These are phyloP conservation scores for Misopates orontium DNA, from an alignment of 257 asterid species.

Conservation along the genomic window DNA sequence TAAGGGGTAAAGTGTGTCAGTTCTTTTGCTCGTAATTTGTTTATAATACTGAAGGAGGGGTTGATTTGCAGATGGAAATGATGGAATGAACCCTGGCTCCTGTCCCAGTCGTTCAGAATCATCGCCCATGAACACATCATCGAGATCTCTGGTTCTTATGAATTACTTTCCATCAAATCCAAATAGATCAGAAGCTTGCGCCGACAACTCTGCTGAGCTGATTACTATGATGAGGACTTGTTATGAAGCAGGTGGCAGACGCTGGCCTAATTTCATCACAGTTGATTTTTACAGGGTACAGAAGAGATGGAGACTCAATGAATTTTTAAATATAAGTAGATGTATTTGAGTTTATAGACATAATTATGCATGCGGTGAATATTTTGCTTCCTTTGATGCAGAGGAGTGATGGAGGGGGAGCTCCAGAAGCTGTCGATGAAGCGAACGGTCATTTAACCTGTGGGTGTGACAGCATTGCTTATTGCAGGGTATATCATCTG, in stretches of 20 bases:
- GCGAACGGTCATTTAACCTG: constrained; percentile 88
- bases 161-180: constrained; percentile 74
- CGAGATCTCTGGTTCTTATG: constrained; percentile 68
- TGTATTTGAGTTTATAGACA: too few species aligned
- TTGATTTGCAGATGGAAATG: constrained; percentile 67
- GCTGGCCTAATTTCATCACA: constrained; percentile 95
- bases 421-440: constrained; percentile 81
- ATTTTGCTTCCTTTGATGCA: constrained; percentile 30
- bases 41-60: neutral
- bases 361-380: neutral
- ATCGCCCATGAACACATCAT: constrained; percentile 52
- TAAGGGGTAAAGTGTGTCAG: too few species aligned
- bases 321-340: neutral
- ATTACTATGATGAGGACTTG: constrained; percentile 61
- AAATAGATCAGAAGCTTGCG: constrained; percentile 59
- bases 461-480: constrained; percentile 82
- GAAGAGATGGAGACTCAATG: neutral
- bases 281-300: constrained; percentile 80
- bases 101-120: constrained; percentile 83
- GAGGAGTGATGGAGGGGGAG: constrained; percentile 93
- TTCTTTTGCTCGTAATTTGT: too few species aligned
- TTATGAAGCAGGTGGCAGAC: constrained; percentile 53
- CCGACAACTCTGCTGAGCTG: constrained; percentile 69
- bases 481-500: constrained; percentile 64
- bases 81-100: constrained; percentile 63